These are phyloP conservation scores for Pythium volutum DNA, from an alignment of 352 stramenopile genomes.

Conservation along the genomic window DNA sequence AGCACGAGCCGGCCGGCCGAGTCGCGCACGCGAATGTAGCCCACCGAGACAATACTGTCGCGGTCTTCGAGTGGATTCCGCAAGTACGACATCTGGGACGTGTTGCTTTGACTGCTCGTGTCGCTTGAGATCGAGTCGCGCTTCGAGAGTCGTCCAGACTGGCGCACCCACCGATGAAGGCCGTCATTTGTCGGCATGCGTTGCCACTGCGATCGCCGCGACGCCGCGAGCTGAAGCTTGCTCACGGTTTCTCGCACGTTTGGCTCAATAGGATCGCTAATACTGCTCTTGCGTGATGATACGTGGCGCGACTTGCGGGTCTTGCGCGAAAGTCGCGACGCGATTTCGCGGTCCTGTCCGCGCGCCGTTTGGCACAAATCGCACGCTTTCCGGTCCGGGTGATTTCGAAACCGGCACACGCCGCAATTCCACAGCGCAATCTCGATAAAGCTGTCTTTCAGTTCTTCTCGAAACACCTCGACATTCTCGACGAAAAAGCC, in stretches of 20 bases:
- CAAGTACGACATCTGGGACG: slow-evolving; percentile 34
- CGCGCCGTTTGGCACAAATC: slow-evolving; percentile 80
- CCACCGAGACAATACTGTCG: slow-evolving; percentile 61
- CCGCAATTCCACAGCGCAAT: slow-evolving; percentile 82
- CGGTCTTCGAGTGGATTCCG: slow-evolving; percentile 33
- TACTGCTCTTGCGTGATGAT: slow-evolving; percentile 22
- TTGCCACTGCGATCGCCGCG: slow-evolving; percentile 71
- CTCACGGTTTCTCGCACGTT: slow-evolving; percentile 38
- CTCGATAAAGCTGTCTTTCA: slow-evolving; percentile 79
- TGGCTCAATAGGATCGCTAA: slow-evolving; percentile 35
- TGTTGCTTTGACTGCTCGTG: slow-evolving; percentile 33
- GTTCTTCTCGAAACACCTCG: slow-evolving; percentile 77
- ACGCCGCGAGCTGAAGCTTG: slow-evolving; percentile 73
- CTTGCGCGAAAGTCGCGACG: slow-evolving; percentile 27
- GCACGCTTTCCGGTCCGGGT: slow-evolving; percentile 76
- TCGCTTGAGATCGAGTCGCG: slow-evolving; percentile 60
- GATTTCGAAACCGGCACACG: slow-evolving; percentile 89
- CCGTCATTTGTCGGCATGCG: slow-evolving; percentile 72
- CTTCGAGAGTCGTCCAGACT: slow-evolving; percentile 27
- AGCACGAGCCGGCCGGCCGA: slow-evolving; percentile 63
- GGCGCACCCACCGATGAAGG: slow-evolving; percentile 68
- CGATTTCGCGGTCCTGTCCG: slow-evolving; percentile 48
- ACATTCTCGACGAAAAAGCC: slow-evolving; percentile 46
- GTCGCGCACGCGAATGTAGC: slow-evolving; percentile 78
- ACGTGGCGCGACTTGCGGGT: slow-evolving; percentile 12